These are phyloP conservation scores for Jatropha podagrica DNA, from an alignment of 441 rosid species.

Conservation along the genomic window DNA sequence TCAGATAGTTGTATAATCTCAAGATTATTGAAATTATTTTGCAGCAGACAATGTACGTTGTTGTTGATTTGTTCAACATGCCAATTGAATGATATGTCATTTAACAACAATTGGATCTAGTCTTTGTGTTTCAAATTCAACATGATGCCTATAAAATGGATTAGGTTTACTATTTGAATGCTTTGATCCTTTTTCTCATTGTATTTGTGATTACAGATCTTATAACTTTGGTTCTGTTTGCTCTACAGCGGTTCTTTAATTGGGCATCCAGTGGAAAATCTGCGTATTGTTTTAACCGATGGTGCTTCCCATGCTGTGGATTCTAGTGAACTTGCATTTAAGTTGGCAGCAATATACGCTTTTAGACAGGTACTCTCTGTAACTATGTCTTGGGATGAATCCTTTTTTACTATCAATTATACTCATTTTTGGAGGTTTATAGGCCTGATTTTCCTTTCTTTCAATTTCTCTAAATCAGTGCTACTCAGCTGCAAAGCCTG, in stretches of 20 bases:
- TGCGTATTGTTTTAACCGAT: constrained; percentile 79
- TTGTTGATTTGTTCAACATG: neutral
- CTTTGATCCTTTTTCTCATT: neutral
- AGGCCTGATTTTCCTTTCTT: neutral
- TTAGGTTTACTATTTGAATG: neutral
- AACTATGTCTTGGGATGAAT: neutral
- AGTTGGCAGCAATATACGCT: constrained; percentile 93
- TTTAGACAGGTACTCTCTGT: constrained; percentile 64
- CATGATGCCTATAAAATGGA: neutral
- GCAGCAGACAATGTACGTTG: neutral
- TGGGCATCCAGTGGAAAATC: constrained; percentile 92
- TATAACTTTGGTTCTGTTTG: constrained; percentile 12
- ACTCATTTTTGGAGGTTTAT: neutral
- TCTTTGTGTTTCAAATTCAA: neutral
- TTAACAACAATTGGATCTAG: neutral
- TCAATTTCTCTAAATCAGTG: constrained; percentile 42
- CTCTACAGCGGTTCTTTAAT: constrained; percentile 80
- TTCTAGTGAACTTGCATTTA: constrained; percentile 98
- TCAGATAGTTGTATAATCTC: neutral
- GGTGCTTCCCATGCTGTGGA: constrained; percentile 96
- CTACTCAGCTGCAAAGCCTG: constrained; percentile 83
- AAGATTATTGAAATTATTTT: neutral
- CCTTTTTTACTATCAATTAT: neutral
- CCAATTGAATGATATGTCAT: neutral
- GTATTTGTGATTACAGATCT: neutral